phyloP scores from a whole-genome alignment of 805 yeast genomes.

The Candida insectalens region DNA sequence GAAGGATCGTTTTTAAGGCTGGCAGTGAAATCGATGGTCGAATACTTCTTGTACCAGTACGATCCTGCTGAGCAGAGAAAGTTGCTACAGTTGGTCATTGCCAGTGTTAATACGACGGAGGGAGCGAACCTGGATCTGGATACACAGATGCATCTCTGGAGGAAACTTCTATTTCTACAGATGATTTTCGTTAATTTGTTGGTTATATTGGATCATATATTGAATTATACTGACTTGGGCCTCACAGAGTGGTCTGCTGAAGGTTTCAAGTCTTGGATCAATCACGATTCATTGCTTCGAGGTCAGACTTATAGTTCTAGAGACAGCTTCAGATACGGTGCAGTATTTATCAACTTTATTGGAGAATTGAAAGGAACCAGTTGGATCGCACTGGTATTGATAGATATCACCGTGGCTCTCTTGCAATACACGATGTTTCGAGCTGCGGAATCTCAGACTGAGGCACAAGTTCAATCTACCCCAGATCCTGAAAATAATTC shows the following conservation, averaged over 20 bases:
- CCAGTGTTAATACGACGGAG: not conserved
- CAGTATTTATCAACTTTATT: conserved; percentile 17
- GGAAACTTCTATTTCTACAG: not conserved
- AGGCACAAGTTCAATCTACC: not conserved
- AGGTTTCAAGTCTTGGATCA: not conserved
- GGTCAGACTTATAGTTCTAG: too few relatives aligned
- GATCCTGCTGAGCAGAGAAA: conserved; percentile 2
- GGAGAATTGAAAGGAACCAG: conserved; percentile 15
- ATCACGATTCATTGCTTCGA: too few relatives aligned
- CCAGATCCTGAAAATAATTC: not conserved
- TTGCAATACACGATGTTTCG: conserved; percentile 12
- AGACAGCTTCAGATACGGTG: conserved; percentile 10
- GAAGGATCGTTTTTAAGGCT: conserved; percentile 19
- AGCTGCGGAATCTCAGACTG: not conserved
- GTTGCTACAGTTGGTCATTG: conserved; percentile 3
- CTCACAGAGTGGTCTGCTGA: too few relatives aligned
- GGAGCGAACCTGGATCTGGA: not conserved
- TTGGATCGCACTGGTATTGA: conserved; percentile 6
- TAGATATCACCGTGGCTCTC: conserved; percentile 13
- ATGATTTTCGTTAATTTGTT: conserved; percentile 4
- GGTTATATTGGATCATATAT: conserved; percentile 5
- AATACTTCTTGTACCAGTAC: conserved; percentile 4
- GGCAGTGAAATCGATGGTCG: conserved; percentile 11
- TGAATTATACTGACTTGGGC: too few relatives aligned
- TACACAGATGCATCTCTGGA: conserved; percentile 1